Conservation (phyloP, 768 basidiomycete species). For the Grammothele lineata region DNA sequence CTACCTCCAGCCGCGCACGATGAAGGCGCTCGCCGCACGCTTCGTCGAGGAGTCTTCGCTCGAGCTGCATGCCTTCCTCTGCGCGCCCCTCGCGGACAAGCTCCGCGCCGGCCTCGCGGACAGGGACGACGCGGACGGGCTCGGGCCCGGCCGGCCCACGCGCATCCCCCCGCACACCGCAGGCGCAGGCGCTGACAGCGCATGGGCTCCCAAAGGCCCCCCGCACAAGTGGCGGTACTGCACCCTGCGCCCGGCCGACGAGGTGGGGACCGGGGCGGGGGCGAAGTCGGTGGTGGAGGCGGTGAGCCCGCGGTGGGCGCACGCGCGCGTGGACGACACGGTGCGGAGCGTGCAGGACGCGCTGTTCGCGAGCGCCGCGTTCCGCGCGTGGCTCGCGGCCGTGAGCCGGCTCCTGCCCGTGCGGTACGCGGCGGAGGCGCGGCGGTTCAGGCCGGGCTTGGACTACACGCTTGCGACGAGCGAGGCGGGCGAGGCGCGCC, state of each 20-base stretch:
- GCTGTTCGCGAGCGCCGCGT: conserved; percentile 75
- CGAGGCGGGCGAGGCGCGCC: conserved; percentile 71
- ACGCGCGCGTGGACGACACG: conserved; percentile 51
- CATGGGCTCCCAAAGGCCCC: conserved; percentile 79
- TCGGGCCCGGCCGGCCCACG: conserved; percentile 44
- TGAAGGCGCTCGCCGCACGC: conserved; percentile 72
- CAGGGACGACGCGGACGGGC: conserved; percentile 59
- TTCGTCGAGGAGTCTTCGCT: conserved; percentile 87
- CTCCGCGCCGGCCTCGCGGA: conserved; percentile 65
- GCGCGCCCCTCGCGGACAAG: conserved; percentile 56
- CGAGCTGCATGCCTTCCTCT: conserved; percentile 85
- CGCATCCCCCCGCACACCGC: conserved; percentile 64
- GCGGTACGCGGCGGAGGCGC: conserved; percentile 69
- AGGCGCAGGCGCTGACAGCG: conserved; percentile 48
- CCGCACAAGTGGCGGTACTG: conserved; percentile 96
- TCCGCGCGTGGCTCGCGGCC: conserved; percentile 83
- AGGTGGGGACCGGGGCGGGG: conserved; percentile 24
- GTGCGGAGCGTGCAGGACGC: conserved; percentile 69
- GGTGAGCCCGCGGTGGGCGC: conserved; percentile 49
- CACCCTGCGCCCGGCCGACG: conserved; percentile 40
- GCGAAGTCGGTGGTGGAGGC: conserved; percentile 41
- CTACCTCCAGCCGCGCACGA: conserved; percentile 80
- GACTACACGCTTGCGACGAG: conserved; percentile 94
- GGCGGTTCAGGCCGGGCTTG: conserved; percentile 87
- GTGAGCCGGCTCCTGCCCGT: conserved; percentile 72